These are phyloP conservation scores for Myxozyma udenii DNA, from an alignment of 805 yeast species.

Conservation along the genomic window DNA sequence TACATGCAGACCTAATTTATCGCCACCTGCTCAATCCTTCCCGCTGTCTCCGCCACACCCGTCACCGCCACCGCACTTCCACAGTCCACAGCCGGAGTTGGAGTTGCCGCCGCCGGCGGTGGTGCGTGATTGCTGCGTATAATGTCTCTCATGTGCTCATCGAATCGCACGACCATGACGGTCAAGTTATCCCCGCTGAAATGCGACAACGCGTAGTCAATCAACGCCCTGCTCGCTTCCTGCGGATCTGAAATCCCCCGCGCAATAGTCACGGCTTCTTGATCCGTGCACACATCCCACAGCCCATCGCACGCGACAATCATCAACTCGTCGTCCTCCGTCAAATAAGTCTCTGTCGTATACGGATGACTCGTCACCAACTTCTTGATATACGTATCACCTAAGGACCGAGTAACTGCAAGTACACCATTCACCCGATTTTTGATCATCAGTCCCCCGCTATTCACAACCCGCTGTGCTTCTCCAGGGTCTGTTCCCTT, in stretches of 20 bases:
- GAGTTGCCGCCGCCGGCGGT: slow-evolving; percentile 2
- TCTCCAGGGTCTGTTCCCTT: slow-evolving; percentile 83
- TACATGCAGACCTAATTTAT: not conserved
- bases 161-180: slow-evolving; percentile 68
- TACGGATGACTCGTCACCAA: slow-evolving; percentile 87
- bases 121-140: slow-evolving; percentile 11
- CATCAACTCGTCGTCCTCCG: slow-evolving; percentile 65
- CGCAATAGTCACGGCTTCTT: slow-evolving; percentile 73
- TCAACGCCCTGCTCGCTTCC: slow-evolving; percentile 28
- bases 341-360: slow-evolving; percentile 80
- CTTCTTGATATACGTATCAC: slow-evolving; percentile 89
- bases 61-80: not conserved
- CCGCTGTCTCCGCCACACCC: slow-evolving; percentile 6
- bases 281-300: slow-evolving; percentile 92
- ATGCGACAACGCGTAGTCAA: slow-evolving; percentile 60
- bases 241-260: slow-evolving; percentile 44
- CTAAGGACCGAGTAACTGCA: slow-evolving; percentile 90
- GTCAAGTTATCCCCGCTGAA: slow-evolving; percentile 90
- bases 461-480: slow-evolving; percentile 64
- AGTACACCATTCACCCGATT: slow-evolving; percentile 92
- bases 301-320: slow-evolving; percentile 95
- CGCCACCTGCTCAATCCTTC: not conserved
- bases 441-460: slow-evolving; percentile 86
- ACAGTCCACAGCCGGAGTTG: not conserved
- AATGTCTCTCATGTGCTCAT: slow-evolving; percentile 16